Evolutionary conservation across 495 filamentous ascomycete species (phyloP).

Genomic region (Penicillium arizonense): DNA sequence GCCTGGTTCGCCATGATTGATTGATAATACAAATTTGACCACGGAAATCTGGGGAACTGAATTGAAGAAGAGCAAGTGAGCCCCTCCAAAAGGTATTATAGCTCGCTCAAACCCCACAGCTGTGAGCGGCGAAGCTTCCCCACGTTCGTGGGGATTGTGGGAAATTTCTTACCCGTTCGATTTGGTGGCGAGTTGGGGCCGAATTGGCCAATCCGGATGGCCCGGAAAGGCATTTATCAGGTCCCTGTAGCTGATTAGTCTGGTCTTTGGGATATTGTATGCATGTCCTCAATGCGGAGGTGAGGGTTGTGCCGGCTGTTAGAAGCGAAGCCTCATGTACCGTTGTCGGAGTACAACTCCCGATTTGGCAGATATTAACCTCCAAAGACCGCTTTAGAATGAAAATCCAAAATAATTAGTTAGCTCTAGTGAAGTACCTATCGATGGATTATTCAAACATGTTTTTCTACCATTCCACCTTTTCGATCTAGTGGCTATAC

Average conservation of each 20-base stretch:
- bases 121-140: slow-evolving; percentile 12
- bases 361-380: too few relatives aligned
- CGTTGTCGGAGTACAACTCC: too few relatives aligned
- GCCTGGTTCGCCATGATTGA: slow-evolving; percentile 4
- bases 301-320: not conserved
- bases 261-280: not conserved
- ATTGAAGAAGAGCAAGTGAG: not conserved
- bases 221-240: slow-evolving; percentile 17
- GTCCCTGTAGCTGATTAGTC: not conserved
- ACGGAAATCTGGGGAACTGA: not conserved
- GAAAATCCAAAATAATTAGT: too few relatives aligned
- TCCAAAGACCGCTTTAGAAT: too few relatives aligned
- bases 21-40: not conserved
- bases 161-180: slow-evolving; percentile 21
- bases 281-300: not conserved
- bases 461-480: too few relatives aligned
- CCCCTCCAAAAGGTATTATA: slow-evolving; percentile 11
- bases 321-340: too few relatives aligned
- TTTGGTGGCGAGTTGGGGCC: slow-evolving; percentile 1
- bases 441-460: too few relatives aligned
- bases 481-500: too few relatives aligned
- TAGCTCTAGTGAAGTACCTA: too few relatives aligned
- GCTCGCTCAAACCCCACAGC: slow-evolving; percentile 19
- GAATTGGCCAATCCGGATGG: slow-evolving; percentile 10
- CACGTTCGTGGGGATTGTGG: slow-evolving; percentile 28